Evolutionary conservation across 2,329 filamentous ascomycete species (phyloP), one percentile per base, ranked within the genome.

Genomic region (Shiraia bambusicola): DNA sequence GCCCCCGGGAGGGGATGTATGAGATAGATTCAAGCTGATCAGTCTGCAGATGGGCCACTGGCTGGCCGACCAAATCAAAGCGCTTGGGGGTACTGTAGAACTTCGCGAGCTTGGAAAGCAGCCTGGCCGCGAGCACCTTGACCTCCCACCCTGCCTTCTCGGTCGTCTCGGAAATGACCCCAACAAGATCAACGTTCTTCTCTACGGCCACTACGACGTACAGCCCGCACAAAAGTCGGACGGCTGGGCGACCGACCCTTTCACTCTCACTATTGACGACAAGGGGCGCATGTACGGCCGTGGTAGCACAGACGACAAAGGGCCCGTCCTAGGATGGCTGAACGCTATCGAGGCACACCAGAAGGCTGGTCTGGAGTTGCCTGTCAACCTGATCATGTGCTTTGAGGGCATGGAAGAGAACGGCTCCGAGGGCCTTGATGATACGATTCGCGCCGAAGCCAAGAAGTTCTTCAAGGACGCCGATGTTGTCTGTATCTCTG

Each of bases 401-500:
- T 97, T 98, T 60, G 93, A 98, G 78, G 93, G 93, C 34, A 98
- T 98, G 93, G 93, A 98, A 75, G 93, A 98, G 76, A 95, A 95
- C 69, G 93, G 93, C 36, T 96, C 91, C 0, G 92, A 97, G 69
- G 93, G 93, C 27, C 79, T 98, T 40, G 93, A 98, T 64, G 92
- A 95, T 58, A 87, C 97, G 55, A 96, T 98, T 72, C 79, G 87
- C 56, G 84, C 81, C 33, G 93, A 98, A 74, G 90, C 87, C 54
- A 89, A 94, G 75, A 87, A 88, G 61, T 97, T 85, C 78, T 98
- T 98, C 76, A 89, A 89, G 63, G 92, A 96, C 61, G 84, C 90
- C 26, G 93, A 98, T 56, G 93, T 91, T 5, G 89, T 97, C 47
- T 98, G 93, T 75, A 98, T 98, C 67, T 95, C 89, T 34, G 93